A percentile compares a stretch with the other conserved stretches of the same genome.
Conservation (phyloP, 2,329 filamentous ascomycete genomes). For the Moelleriella libera region DNA sequence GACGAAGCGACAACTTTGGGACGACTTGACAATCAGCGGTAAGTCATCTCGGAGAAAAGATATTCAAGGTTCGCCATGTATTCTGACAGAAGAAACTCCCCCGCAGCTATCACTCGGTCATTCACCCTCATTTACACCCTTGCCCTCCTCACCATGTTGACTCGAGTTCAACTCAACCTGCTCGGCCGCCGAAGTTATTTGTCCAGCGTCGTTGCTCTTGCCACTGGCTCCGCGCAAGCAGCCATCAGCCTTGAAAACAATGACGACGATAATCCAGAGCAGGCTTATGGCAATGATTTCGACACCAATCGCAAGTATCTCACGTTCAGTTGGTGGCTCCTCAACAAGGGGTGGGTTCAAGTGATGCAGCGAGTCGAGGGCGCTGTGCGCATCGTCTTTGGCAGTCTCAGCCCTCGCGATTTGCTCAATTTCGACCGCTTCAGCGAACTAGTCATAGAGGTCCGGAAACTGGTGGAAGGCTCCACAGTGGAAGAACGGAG, state of each 20-base stretch:
- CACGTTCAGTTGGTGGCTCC: constrained; percentile 95
- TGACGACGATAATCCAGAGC: constrained; percentile 73
- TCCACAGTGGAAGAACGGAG: constrained; percentile 23
- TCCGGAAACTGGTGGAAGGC: constrained; percentile 76
- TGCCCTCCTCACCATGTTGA: constrained; percentile 78
- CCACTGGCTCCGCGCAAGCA: constrained; percentile 57
- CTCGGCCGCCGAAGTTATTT: constrained; percentile 91
- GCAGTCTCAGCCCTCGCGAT: constrained; percentile 76
- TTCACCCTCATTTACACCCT: constrained; percentile 90
- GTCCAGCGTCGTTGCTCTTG: constrained; percentile 84
- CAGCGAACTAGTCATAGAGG: constrained; percentile 66
- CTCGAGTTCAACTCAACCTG: constrained; percentile 90
- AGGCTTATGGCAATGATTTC: constrained; percentile 82
- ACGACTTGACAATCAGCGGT: constrained; percentile 94
- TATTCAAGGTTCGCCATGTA: too few relatives aligned
- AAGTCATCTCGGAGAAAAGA: constrained; percentile 19
- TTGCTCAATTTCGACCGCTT: constrained; percentile 71
- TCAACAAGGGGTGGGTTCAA: constrained; percentile 79
- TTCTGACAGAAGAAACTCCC: background rate
- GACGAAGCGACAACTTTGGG: constrained; percentile 90
- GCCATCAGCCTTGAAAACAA: constrained; percentile 86
- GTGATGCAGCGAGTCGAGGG: constrained; percentile 67
- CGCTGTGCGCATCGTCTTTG: constrained; percentile 84
- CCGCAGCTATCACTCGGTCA: constrained; percentile 63
- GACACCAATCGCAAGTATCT: constrained; percentile 92